Base-by-base conservation (phyloP, 345 rosid genomes). In the Syzygium grande region DNA sequence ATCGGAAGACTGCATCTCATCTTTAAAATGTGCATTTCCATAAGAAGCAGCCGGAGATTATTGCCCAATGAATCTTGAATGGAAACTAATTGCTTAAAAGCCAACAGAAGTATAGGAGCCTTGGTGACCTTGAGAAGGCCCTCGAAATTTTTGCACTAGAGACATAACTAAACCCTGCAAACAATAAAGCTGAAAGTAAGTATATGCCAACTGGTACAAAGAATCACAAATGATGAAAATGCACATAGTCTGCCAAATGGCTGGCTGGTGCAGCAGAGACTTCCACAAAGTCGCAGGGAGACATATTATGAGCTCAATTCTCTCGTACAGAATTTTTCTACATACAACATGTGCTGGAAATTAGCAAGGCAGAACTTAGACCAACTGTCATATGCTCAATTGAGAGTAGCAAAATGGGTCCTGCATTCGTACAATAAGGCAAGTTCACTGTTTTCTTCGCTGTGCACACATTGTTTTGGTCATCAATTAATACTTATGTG, bases 21-120 rank as follows among this genome's bases (percentile, higher is more conserved):
- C 56, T 16, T 49, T 54, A 7, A 30, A 38, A 59, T 15, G 68
- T 52, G 63, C 55, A 84, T 23, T 58, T 58, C 83, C 83, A 73
- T 73, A 19, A 16, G 86, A 52, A 54, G 83, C 84, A 63, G 86
- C 63, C 11, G 0, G 29, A 87, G 41, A 41, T 88, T 84, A 89
- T 89, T 84, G 43, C 87, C 51, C 63, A 27, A 4, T 84, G 63
- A 79, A 87, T 63, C 49, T 79, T 68, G 51, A 29, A 84, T 38
- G 30, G 52, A 91, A 73, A 52, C 51, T 80, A 87, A 79, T 85
- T 86, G 90, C 86, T 94, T 90, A 95, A 91, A 96, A 95, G 90
- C 95, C 91, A 77, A 94, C 96, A 11, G 91, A 93, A 90, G 97
- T 93, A 91, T 96, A 96, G 54, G 98, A 93, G 89, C 90, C 87